Evolutionary conservation across 1,139 yeast species (phyloP).

Genomic region (Kurtzmaniella quercitrusa): DNA sequence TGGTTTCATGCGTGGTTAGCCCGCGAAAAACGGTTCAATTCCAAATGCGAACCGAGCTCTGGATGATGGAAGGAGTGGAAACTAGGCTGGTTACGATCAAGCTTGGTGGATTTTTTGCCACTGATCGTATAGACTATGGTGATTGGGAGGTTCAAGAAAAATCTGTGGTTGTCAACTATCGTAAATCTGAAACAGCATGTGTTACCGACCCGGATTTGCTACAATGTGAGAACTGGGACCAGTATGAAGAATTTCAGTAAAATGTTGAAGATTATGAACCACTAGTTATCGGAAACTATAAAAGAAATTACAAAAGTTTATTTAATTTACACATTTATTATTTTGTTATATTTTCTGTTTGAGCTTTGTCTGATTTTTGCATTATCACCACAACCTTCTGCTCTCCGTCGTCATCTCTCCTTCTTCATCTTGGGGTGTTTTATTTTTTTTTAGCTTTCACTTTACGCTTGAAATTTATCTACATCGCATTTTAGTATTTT

Average conservation of each 20-base stretch:
- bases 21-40: slow-evolving; percentile 21
- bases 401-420: too few relatives aligned
- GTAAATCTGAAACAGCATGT: slow-evolving; percentile 22
- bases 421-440: too few relatives aligned
- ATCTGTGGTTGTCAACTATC: slow-evolving; percentile 12
- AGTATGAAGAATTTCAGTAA: not conserved
- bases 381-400: too few relatives aligned
- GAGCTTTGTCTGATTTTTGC: too few relatives aligned
- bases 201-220: slow-evolving; percentile 19
- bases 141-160: slow-evolving; percentile 17
- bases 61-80: slow-evolving; percentile 14
- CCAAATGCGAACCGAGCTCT: slow-evolving; percentile 15
- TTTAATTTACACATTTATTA: too few relatives aligned
- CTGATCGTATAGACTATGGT: slow-evolving; percentile 11
- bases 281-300: too few relatives aligned
- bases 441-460: too few relatives aligned
- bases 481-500: too few relatives aligned
- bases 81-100: slow-evolving; percentile 14
- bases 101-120: not conserved
- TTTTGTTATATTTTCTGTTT: too few relatives aligned
- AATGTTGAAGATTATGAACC: too few relatives aligned
- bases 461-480: too few relatives aligned
- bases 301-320: too few relatives aligned
- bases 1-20: slow-evolving; percentile 18
- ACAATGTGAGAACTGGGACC: slow-evolving; percentile 9